Conservation (phyloP, 1,139 yeast species). For the Suhomyces coccinellae region DNA sequence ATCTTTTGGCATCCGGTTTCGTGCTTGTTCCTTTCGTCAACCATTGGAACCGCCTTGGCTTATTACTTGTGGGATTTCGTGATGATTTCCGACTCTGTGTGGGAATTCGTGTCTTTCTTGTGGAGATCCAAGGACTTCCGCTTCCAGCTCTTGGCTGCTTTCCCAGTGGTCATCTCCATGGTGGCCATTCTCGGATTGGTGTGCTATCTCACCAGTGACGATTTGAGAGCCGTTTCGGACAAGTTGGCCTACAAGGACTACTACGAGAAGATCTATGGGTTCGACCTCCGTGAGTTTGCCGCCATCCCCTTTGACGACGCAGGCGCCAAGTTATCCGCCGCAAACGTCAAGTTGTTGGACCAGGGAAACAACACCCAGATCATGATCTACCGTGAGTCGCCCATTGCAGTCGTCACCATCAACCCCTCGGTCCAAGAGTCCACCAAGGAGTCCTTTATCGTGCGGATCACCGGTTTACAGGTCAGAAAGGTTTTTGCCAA, state of each 20-base stretch:
- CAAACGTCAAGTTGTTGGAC: slow-evolving; percentile 28
- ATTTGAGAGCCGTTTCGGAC: slow-evolving; percentile 46
- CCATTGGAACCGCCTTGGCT: slow-evolving; percentile 21
- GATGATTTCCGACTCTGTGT: slow-evolving; percentile 34
- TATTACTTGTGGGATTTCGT: slow-evolving; percentile 38
- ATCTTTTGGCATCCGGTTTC: slow-evolving; percentile 53
- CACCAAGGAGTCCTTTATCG: slow-evolving; percentile 39
- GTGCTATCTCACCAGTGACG: slow-evolving; percentile 46
- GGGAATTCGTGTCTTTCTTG: slow-evolving; percentile 34
- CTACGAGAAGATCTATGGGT: slow-evolving; percentile 50
- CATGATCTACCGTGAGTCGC: slow-evolving; percentile 61
- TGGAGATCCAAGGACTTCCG: slow-evolving; percentile 27
- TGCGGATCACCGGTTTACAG: slow-evolving; percentile 57
- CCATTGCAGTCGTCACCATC: slow-evolving; percentile 60
- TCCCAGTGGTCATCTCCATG: slow-evolving; percentile 29
- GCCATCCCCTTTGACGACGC: slow-evolving; percentile 25
- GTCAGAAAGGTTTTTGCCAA: slow-evolving; percentile 64
- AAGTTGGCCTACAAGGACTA: slow-evolving; percentile 35
- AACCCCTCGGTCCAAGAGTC: slow-evolving; percentile 38
- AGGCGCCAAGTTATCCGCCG: slow-evolving; percentile 16
- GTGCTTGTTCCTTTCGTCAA: slow-evolving; percentile 25
- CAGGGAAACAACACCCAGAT: slow-evolving; percentile 52
- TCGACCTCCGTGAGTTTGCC: slow-evolving; percentile 52
- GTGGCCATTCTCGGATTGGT: slow-evolving; percentile 28
- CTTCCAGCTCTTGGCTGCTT: slow-evolving; percentile 26